Base-by-base conservation (phyloP, 2,329 filamentous ascomycete species). In the Fonsecaea pedrosoi region DNA sequence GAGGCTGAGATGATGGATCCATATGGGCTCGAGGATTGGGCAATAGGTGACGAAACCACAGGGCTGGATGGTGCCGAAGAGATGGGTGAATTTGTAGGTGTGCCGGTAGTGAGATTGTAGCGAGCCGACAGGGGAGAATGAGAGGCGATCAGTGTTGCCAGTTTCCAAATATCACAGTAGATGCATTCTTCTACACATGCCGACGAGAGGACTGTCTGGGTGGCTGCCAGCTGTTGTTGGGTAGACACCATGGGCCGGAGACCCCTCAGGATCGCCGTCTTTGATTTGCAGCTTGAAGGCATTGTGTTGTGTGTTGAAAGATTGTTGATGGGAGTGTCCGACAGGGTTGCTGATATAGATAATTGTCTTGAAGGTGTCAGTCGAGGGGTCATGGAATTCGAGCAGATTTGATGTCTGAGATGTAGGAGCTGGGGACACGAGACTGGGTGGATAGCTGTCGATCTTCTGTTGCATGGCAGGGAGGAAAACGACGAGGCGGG, bases 121-220 rank as follows among this genome's bases (percentile, higher is more conserved):
- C 69, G 69, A 32, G 63, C 54, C 13, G 68, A 65, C 10, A 73
- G 64, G 25, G 70, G 68, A 21, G 67, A 65, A 54, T 71, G 70
- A 15, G 69, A 69, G 34, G 67, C 68, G 54, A 72, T 65, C 42
- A 73, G 64, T 38, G 71, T 68, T 21, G 72, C 71, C 32, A 73
- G 62, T 60, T 70, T 70, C 72, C 72, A 73, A 62, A 73, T 71
- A 50, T 73, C 71, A 48, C 72, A 73, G 68, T 70, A 72, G 58
- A 73, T 72, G 62, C 72, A 73, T 37, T 42, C 18, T 56, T 54
- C 53, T 35, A 48, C 45, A 59, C 72, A 73, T 5, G 71, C 62
- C 38, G 57, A 62, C 30, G 65, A 72, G 15, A 69, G 63, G 54
- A 70, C 60, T 42, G 66, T 67, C 48, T 72, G 71, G 25, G 69